Percentiles rank a stretch among this genome's conserved stretches.
These are phyloP conservation scores for Diplotaxis tenuifolia DNA, from an alignment of 345 rosid species.

Conservation along the genomic window DNA sequence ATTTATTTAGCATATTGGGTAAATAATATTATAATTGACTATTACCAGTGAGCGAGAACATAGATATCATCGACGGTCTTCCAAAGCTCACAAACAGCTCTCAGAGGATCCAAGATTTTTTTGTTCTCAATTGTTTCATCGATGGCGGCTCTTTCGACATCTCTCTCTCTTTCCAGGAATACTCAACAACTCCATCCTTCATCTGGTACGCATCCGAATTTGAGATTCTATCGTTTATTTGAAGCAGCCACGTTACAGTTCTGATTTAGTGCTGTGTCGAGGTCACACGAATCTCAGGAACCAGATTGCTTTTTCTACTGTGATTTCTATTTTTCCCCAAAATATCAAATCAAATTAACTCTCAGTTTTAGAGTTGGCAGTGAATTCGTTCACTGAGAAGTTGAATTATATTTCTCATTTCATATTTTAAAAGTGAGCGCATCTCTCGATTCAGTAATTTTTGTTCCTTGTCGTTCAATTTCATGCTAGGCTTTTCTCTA, in stretches of 20 bases:
- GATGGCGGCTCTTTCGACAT: constrained; percentile 53
- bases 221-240: not conserved
- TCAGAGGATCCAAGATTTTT: constrained; percentile 7
- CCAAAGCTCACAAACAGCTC: constrained; percentile 2
- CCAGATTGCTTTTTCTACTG: not conserved
- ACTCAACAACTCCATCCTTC: constrained; percentile 34
- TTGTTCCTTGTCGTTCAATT: not conserved
- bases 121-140: constrained; percentile 15
- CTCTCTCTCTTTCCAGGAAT: constrained; percentile 47
- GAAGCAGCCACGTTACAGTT: not conserved
- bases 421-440: not conserved
- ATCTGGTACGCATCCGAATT: constrained; percentile 37
- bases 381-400: not conserved
- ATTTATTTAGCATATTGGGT: not conserved
- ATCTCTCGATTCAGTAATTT: not conserved
- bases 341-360: not conserved
- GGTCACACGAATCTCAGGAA: not conserved
- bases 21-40: not conserved
- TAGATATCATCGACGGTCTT: constrained; percentile 37
- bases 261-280: not conserved
- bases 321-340: not conserved
- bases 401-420: not conserved
- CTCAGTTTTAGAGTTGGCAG: not conserved
- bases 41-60: not conserved
- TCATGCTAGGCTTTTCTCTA: constrained; percentile 42